Conservation (phyloP, 1,139 yeast genomes). For the Pichia sp. region DNA sequence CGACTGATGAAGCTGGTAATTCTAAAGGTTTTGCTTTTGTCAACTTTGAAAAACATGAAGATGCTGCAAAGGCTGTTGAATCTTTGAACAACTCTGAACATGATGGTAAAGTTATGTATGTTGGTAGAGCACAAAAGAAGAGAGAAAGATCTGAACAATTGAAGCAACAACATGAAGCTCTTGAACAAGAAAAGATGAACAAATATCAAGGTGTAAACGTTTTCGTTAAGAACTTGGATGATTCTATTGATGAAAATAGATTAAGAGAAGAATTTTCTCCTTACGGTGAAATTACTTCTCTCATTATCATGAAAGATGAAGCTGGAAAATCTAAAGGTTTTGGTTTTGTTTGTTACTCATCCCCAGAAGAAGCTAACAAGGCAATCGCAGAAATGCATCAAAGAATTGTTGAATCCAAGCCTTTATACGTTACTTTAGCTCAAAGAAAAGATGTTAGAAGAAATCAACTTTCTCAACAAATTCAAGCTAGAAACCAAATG, state of each 20-base stretch:
- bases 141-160: slow-evolving; percentile 96
- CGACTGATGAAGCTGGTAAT: slow-evolving; percentile 80
- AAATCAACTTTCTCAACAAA: slow-evolving; percentile 94
- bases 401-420: slow-evolving; percentile 92
- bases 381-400: slow-evolving; percentile 99
- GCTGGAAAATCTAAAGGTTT: slow-evolving; percentile 94
- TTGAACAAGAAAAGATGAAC: slow-evolving; percentile 84
- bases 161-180: slow-evolving; percentile 90
- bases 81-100: slow-evolving; percentile 83
- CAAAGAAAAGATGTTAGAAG: slow-evolving; percentile 99
- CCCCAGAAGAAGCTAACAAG: slow-evolving; percentile 98
- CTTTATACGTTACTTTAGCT: slow-evolving; percentile 96
- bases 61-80: slow-evolving; percentile 88
- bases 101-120: slow-evolving; percentile 81
- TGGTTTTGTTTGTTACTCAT: slow-evolving; percentile 96
- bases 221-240: slow-evolving; percentile 95
- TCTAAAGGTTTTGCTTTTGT: slow-evolving; percentile 95
- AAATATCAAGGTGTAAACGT: slow-evolving; percentile 98
- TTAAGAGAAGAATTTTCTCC: slow-evolving; percentile 89
- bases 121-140: slow-evolving; percentile 99
- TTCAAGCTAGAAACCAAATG: slow-evolving; percentile 97
- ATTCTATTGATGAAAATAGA: slow-evolving; percentile 82
- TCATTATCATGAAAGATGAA: slow-evolving; percentile 94
- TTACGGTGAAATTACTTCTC: slow-evolving; percentile 92
- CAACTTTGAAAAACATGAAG: slow-evolving; percentile 79